Evolutionary conservation across 1,284 basidiomycete species (phyloP).

Genomic region (Ganoderma sinense): DNA sequence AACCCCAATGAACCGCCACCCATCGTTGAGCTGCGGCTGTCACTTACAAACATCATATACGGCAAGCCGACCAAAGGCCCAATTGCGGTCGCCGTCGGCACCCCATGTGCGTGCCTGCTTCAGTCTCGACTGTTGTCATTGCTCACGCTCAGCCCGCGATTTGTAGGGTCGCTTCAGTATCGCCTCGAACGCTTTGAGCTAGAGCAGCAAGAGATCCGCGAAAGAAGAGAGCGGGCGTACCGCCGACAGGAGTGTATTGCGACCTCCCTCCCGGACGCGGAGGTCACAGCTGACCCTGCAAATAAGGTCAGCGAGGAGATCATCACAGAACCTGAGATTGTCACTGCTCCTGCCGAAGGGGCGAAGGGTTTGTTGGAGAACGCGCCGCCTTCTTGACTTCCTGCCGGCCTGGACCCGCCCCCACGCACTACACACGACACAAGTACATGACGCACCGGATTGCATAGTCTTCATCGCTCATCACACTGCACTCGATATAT

Average conservation of each 20-base stretch:
- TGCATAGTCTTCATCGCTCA: neutral
- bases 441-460: neutral
- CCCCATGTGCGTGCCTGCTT: constrained; percentile 46
- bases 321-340: neutral
- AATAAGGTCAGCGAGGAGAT: neutral
- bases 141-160: neutral
- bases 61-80: constrained; percentile 41
- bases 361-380: neutral
- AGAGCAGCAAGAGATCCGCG: constrained; percentile 42
- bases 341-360: neutral
- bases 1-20: constrained; percentile 42
- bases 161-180: constrained; percentile 66
- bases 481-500: neutral
- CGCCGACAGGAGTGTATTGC: constrained; percentile 49
- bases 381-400: neutral
- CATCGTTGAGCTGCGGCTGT: constrained; percentile 52
- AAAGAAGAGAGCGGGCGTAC: constrained; percentile 31
- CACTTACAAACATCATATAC: constrained; percentile 43
- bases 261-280: neutral
- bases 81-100: constrained; percentile 36
- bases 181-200: constrained; percentile 48
- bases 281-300: neutral
- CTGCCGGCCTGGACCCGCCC: neutral
- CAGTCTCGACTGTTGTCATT: neutral
- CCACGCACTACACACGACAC: neutral